Evolutionary conservation across 441 rosid genomes (phyloP).

Genomic region (Pelargonium citronellum): DNA sequence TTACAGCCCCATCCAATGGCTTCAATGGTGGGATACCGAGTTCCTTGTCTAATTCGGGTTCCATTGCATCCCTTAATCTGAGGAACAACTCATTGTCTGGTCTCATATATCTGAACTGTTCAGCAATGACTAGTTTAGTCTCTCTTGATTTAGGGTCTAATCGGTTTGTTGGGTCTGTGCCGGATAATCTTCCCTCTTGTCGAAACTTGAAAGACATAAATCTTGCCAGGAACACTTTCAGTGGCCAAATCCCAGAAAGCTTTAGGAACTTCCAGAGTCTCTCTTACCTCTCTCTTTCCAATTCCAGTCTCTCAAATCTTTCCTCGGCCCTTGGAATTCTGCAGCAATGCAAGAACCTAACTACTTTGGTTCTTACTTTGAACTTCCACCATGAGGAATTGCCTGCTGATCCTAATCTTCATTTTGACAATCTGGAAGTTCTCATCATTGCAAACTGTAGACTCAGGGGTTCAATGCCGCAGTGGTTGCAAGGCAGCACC

Average conservation of each 20-base stretch:
- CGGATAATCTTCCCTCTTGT: slow-evolving; percentile 54
- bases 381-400: slow-evolving; percentile 51
- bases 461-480: slow-evolving; percentile 58
- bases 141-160: slow-evolving; percentile 71
- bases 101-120: slow-evolving; percentile 46
- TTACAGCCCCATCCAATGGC: slow-evolving; percentile 43
- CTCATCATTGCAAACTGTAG: slow-evolving; percentile 53
- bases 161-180: slow-evolving; percentile 44
- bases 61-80: slow-evolving; percentile 49
- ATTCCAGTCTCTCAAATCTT: slow-evolving; percentile 45
- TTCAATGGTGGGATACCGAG: slow-evolving; percentile 53
- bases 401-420: slow-evolving; percentile 41
- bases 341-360: slow-evolving; percentile 53
- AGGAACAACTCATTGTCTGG: slow-evolving; percentile 68
- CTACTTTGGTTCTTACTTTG: slow-evolving; percentile 51
- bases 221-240: slow-evolving; percentile 58
- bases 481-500: slow-evolving; percentile 43
- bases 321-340: slow-evolving; percentile 49
- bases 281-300: slow-evolving; percentile 54
- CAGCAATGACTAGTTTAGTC: slow-evolving; percentile 45
- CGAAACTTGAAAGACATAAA: slow-evolving; percentile 45
- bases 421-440: slow-evolving; percentile 53
- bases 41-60: slow-evolving; percentile 50
- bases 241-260: slow-evolving; percentile 52
- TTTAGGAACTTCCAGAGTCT: slow-evolving; percentile 51